Base-by-base conservation (phyloP, 441 rosid genomes). In the Dalechampia spathulata region DNA sequence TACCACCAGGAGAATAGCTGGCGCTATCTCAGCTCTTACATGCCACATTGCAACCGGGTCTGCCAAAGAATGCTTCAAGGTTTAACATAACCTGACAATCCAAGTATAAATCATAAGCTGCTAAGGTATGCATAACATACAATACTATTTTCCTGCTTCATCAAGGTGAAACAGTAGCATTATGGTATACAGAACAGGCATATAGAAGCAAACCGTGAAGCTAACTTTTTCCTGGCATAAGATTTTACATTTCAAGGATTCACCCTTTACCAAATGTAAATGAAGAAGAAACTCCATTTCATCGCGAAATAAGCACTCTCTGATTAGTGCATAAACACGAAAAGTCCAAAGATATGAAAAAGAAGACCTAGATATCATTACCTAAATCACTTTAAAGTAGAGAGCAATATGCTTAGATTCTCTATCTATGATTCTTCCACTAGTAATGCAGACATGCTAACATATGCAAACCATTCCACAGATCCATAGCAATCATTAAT, bases 11-110 rank as follows among this genome's bases (percentile, higher is more conserved):
- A 89, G 84, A 73, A 85, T 56, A 6, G 98, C 85, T 0, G 80
- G 81, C n/a, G 96, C 92, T 65, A 86, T 83, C 76, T 92, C 83
- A 47, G 73, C 86, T 70, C 74, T 77, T 43, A 89, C 86, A 71
- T 89, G 99, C 99, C 99, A 89, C 96, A 89, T 85, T 51, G 97
- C 96, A 67, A 89, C 90, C 5, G 97, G 97, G 94, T 92, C 97
- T 92, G 99, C 86, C 87, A 88, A 86, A 86, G 68, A 80, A 83
- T 72, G 87, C 85, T 72, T 81, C 83, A 80, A 79, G 72, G 57
- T 79, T 83, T 82, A 85, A 83, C 77, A 78, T 65, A 78, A 79
- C 88, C 84, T 79, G 83, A 74, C 75, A 81, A 77, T 72, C 63
- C 76, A 78, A 79, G 58, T 66, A 76, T 77, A 64, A 72, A 69